These are phyloP conservation scores for Poteriospumella lacustris DNA, from an alignment of 108 stramenopile genomes.

Conservation along the genomic window DNA sequence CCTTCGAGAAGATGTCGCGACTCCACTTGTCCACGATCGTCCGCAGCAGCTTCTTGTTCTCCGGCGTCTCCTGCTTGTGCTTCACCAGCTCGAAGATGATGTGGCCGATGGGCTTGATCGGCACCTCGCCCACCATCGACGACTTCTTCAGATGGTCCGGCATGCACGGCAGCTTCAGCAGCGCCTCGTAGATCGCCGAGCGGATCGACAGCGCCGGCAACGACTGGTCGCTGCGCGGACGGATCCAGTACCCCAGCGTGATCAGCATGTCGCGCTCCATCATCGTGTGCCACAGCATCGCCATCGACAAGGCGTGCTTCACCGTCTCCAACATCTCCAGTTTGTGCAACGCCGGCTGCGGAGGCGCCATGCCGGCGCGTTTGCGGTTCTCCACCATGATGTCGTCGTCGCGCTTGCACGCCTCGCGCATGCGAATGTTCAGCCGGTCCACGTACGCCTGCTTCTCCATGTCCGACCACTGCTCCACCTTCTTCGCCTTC, in stretches of 20 bases:
- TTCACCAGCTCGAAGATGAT: constrained; percentile 71
- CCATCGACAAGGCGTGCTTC: background rate
- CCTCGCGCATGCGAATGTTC: background rate
- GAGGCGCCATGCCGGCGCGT: background rate
- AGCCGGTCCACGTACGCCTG: no score
- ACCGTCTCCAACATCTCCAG: background rate
- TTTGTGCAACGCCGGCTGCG: background rate
- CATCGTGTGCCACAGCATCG: background rate
- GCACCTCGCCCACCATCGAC: no score
- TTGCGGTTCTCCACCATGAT: background rate
- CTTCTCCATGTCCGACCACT: background rate
- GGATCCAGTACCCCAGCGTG: background rate
- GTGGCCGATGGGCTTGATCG: constrained; percentile 74
- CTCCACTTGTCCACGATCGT: constrained; percentile 78
- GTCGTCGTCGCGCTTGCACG: background rate
- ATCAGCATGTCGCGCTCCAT: background rate
- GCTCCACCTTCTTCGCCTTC: background rate
- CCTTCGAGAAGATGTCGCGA: constrained; percentile 80
- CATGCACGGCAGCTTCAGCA: background rate
- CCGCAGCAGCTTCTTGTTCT: constrained; percentile 64
- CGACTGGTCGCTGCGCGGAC: background rate
- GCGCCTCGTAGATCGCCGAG: background rate
- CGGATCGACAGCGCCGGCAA: background rate
- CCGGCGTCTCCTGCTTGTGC: constrained; percentile 73
- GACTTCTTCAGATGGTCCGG: constrained; percentile 65